A percentile compares a stretch with the other conserved stretches of the same genome.
Evolutionary conservation across 345 rosid species (phyloP).

Genomic region (Luvunga scandens): DNA sequence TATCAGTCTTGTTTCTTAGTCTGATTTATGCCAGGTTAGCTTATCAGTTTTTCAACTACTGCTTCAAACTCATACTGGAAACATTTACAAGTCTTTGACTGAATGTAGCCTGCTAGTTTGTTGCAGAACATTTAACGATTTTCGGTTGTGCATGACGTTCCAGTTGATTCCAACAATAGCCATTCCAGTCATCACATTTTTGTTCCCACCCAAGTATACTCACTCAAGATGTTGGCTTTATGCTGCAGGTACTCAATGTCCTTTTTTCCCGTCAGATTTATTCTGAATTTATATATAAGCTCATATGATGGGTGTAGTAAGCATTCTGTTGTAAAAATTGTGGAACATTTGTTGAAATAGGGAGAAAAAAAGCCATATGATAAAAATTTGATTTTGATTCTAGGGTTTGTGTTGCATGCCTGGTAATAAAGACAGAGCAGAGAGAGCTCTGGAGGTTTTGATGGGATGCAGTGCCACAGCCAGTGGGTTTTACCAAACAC

Average conservation of each 20-base stretch:
- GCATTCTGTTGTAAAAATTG: background rate
- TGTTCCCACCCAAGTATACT: conserved; percentile 69
- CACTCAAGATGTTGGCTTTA: conserved; percentile 80
- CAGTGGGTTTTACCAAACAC: too few species aligned
- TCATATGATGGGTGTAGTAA: background rate
- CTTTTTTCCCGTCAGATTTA: background rate
- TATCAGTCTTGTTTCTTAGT: conserved; percentile 49
- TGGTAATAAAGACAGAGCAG: background rate
- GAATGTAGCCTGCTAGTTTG: conserved; percentile 42
- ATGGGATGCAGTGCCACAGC: background rate
- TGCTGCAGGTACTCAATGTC: conserved; percentile 50
- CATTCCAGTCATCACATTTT: conserved; percentile 56
- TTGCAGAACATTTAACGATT: conserved; percentile 93
- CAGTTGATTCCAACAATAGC: conserved; percentile 72
- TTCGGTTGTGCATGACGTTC: conserved; percentile 84
- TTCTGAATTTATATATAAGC: background rate
- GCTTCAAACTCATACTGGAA: background rate
- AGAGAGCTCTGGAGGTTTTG: background rate
- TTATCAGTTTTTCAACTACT: background rate
- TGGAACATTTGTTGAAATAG: background rate
- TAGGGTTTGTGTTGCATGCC: background rate
- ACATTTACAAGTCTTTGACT: conserved; percentile 19
- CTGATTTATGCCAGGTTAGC: conserved; percentile 68
- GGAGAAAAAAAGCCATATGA: background rate
- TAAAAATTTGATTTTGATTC: background rate